Conservation (phyloP, 2,329 filamentous ascomycete species). For the Stachybotrys elegans region DNA sequence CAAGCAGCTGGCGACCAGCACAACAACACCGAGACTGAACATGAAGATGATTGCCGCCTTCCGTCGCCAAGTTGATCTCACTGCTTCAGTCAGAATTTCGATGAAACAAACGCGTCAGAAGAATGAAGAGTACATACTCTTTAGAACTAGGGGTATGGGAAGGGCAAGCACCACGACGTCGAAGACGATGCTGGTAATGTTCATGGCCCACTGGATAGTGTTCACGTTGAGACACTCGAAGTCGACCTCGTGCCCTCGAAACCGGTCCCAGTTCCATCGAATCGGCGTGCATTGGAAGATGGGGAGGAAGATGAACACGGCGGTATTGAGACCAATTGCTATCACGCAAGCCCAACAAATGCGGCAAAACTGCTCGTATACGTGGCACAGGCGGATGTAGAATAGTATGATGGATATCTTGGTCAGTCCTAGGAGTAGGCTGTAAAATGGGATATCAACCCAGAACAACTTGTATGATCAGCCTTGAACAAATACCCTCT, state of each 20-base stretch:
- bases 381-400: not conserved
- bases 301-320: not conserved
- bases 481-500: not conserved
- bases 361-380: not conserved
- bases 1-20: not conserved
- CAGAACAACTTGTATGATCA: not conserved
- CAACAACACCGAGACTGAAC: constrained; percentile 1
- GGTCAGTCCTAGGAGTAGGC: not conserved
- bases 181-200: not conserved
- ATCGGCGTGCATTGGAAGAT: not conserved
- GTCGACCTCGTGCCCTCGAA: not conserved
- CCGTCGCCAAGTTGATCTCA: not conserved
- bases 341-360: not conserved
- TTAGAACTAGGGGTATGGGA: not conserved
- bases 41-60: not conserved
- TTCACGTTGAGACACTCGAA: not conserved
- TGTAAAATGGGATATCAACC: not conserved
- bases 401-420: constrained; percentile 1
- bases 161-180: not conserved
- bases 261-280: not conserved
- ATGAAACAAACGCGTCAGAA: not conserved
- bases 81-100: not conserved
- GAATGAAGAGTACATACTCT: not conserved
- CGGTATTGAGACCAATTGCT: not conserved
- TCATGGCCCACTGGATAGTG: not conserved